Conservation (phyloP, 2,329 filamentous ascomycete species). For the Fusarium temperatum region DNA sequence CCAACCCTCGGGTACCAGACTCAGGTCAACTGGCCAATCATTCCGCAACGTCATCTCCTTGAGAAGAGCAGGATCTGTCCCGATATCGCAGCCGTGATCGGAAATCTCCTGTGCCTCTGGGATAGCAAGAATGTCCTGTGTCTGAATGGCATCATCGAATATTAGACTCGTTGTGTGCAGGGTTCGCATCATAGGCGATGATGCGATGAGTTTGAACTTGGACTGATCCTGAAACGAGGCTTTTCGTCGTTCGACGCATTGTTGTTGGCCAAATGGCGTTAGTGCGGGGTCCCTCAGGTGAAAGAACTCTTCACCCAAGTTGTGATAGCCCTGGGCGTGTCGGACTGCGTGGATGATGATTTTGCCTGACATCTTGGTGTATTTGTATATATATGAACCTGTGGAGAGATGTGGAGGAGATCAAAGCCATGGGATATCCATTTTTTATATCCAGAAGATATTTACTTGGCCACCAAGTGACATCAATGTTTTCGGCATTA, state of each 20-base stretch:
- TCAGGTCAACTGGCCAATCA: constrained; percentile 25
- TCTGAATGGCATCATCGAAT: constrained; percentile 14
- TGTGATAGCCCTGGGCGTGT: constrained; percentile 31
- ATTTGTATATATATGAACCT: background rate
- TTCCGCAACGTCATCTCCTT: background rate
- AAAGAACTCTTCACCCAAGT: constrained; percentile 33
- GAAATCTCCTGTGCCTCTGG: constrained; percentile 32
- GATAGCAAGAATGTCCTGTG: constrained; percentile 19
- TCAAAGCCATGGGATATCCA: background rate
- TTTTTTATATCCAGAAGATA: background rate
- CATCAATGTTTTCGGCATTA: constrained; percentile 4
- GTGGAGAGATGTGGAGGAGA: background rate
- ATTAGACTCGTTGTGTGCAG: constrained; percentile 24
- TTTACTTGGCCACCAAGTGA: background rate
- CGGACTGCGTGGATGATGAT: constrained; percentile 25
- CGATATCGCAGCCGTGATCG: constrained; percentile 29
- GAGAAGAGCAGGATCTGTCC: background rate
- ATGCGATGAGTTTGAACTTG: constrained; percentile 24
- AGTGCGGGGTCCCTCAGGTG: constrained; percentile 23
- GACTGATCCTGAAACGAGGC: constrained; percentile 29
- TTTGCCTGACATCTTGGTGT: constrained; percentile 7
- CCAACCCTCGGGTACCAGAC: constrained; percentile 16
- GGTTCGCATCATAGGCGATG: constrained; percentile 23
- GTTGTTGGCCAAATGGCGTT: constrained; percentile 29
- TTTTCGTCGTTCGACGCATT: constrained; percentile 19